These are phyloP conservation scores for Camelina neglecta DNA, from an alignment of 345 rosid species.

Conservation along the genomic window DNA sequence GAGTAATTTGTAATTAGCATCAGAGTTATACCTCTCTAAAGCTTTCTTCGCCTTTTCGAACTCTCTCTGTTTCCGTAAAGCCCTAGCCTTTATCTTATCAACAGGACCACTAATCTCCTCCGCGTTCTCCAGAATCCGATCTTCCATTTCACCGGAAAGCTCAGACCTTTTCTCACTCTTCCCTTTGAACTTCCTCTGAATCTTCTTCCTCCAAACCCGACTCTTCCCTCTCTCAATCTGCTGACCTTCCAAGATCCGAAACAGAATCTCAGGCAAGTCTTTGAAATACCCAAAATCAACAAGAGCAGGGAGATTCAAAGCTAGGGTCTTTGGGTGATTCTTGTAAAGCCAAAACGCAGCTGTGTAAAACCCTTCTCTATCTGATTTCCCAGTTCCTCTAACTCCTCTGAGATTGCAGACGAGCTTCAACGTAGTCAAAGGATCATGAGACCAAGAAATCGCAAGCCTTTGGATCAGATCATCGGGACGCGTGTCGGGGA, in stretches of 20 bases:
- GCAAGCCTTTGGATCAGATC: conserved; percentile 41
- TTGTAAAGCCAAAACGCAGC: conserved; percentile 60
- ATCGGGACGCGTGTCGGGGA: conserved; percentile 52
- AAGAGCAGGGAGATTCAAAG: conserved; percentile 51
- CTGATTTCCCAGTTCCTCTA: conserved; percentile 69
- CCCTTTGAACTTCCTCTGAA: conserved; percentile 39
- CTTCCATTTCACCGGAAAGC: conserved; percentile 34
- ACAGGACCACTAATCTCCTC: conserved; percentile 25
- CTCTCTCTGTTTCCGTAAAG: conserved; percentile 40
- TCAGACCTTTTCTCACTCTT: conserved; percentile 41
- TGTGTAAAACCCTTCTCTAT: conserved; percentile 68
- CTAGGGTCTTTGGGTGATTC: conserved; percentile 65
- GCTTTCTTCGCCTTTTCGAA: conserved; percentile 39
- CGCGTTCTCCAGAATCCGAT: conserved; percentile 48
- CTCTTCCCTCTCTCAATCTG: conserved; percentile 40
- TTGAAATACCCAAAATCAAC: conserved; percentile 63
- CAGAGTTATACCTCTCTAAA: conserved; percentile 34
- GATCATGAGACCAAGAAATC: conserved; percentile 56
- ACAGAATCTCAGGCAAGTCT: conserved; percentile 71
- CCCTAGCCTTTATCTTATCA: conserved; percentile 37
- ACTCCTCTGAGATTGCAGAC: conserved; percentile 72
- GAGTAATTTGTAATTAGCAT: conserved; percentile 30
- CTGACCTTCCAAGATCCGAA: conserved; percentile 57
- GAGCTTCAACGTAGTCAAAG: conserved; percentile 64
- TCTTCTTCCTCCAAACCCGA: conserved; percentile 28